Evolutionary conservation across 2,329 filamentous ascomycete species (phyloP).

Genomic region (Diplodia seriata): DNA sequence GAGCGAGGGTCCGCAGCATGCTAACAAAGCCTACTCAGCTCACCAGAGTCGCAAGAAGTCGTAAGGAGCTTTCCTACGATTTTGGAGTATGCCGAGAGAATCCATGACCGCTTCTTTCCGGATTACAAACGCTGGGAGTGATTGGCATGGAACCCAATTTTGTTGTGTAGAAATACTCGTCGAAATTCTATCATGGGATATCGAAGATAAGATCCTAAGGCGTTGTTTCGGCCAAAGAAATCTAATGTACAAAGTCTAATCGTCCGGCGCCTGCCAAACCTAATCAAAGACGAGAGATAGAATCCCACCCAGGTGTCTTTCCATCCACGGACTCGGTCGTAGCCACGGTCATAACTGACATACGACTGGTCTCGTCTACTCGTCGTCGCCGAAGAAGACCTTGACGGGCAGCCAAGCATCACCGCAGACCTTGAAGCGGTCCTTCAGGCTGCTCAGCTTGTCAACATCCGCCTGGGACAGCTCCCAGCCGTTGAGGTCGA

Average conservation of each 20-base stretch:
- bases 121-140: conserved; percentile 59
- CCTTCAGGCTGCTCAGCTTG: conserved; percentile 70
- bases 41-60: conserved; percentile 55
- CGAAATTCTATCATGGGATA: conserved; percentile 25
- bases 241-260: conserved; percentile 15
- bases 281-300: conserved; percentile 1
- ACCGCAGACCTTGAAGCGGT: conserved; percentile 75
- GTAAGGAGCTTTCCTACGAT: conserved; percentile 58
- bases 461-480: conserved; percentile 75
- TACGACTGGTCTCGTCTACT: conserved; percentile 57
- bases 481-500: conserved; percentile 73
- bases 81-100: conserved; percentile 63
- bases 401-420: conserved; percentile 76
- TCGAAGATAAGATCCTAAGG: conserved; percentile 23
- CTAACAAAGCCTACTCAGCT: conserved; percentile 5
- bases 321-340: not conserved
- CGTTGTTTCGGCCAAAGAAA: conserved; percentile 8
- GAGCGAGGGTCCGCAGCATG: not conserved
- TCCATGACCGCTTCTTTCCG: conserved; percentile 64
- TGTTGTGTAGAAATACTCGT: not conserved
- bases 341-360: conserved; percentile 5
- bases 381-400: conserved; percentile 85
- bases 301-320: conserved; percentile 7
- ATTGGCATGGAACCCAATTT: not conserved
- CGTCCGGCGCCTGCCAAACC: conserved; percentile 11